These are phyloP conservation scores for Metschnikowia drakensbergensis DNA, from an alignment of 805 yeast species.

Conservation along the genomic window DNA sequence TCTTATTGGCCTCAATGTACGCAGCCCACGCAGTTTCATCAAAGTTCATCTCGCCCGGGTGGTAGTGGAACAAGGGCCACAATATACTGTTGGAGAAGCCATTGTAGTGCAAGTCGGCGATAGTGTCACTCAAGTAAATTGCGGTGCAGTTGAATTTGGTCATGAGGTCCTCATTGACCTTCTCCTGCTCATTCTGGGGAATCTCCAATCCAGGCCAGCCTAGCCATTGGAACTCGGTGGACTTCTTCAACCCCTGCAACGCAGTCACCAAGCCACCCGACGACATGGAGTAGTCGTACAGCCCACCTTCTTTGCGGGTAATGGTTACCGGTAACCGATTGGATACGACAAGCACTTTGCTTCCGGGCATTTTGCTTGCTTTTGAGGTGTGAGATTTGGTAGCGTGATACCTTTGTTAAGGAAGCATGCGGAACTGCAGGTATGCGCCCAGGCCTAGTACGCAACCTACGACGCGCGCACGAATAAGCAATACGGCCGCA, in stretches of 20 bases:
- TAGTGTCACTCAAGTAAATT: conserved; percentile 77
- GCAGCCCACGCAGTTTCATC: conserved; percentile 99
- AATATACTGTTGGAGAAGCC: conserved; percentile 92
- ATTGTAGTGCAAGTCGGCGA: conserved; percentile 94
- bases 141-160: conserved; percentile 87
- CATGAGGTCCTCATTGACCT: conserved; percentile 66
- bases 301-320: conserved; percentile 54
- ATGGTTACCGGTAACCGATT: conserved; percentile 95
- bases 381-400: neutral
- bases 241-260: conserved; percentile 80
- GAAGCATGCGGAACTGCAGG: conserved; percentile 3
- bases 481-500: neutral
- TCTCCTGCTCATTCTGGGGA: conserved; percentile 67
- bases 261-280: conserved; percentile 98
- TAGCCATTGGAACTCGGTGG: conserved; percentile 88
- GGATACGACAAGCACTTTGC: conserved; percentile 86
- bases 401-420: conserved; percentile 2
- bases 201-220: conserved; percentile 95
- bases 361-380: conserved; percentile 23
- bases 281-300: conserved; percentile 84
- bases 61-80: conserved; percentile 98
- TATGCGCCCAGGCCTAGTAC: conserved; percentile 1
- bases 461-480: neutral
- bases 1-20: conserved; percentile 84
- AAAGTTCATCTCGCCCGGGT: conserved; percentile 98